Conservation (phyloP, 192 early-diverging fungal species). For the Coemansia sp. region DNA sequence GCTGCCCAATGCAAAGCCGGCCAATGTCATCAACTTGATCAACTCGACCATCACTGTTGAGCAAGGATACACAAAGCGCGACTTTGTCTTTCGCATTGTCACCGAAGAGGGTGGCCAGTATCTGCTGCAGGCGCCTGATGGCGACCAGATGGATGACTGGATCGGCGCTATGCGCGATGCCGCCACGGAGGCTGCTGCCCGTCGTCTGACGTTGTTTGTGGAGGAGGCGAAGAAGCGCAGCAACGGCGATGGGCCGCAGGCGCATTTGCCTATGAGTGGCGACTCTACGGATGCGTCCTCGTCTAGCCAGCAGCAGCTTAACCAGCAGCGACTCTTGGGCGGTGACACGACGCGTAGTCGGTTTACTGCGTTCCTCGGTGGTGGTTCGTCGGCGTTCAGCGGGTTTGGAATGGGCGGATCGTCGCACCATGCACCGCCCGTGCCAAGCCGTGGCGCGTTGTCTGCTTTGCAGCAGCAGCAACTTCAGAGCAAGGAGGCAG, state of each 20-base stretch:
- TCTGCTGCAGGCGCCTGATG: conserved; percentile 66
- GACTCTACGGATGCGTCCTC: conserved; percentile 4
- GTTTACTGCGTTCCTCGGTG: conserved; percentile 52
- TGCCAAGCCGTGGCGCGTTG: conserved; percentile 32
- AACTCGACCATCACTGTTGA: conserved; percentile 74
- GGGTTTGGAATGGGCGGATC: conserved; percentile 28
- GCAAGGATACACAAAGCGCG: conserved; percentile 66
- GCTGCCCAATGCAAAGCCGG: conserved; percentile 60
- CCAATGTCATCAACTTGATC: conserved; percentile 76
- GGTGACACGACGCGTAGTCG: conserved; percentile 47
- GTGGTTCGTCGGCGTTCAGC: conserved; percentile 39
- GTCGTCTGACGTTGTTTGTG: conserved; percentile 68
- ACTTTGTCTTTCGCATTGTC: conserved; percentile 77
- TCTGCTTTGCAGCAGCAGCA: conserved; percentile 17
- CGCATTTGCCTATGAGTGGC: neutral
- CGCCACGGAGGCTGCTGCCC: conserved; percentile 70
- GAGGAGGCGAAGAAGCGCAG: conserved; percentile 60
- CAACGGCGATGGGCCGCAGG: conserved; percentile 12
- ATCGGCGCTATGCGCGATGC: conserved; percentile 68
- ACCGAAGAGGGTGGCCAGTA: conserved; percentile 83
- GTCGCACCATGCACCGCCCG: conserved; percentile 20
- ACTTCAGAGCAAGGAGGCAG: conserved; percentile 5
- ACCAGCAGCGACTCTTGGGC: conserved; percentile 1
- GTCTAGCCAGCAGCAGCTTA: conserved; percentile 6
- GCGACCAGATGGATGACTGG: conserved; percentile 77